Percentiles rank a stretch among this genome's conserved stretches.
phyloP scores from a whole-genome alignment of 108 stramenopile genomes.

The Cyclotella cryptica region DNA sequence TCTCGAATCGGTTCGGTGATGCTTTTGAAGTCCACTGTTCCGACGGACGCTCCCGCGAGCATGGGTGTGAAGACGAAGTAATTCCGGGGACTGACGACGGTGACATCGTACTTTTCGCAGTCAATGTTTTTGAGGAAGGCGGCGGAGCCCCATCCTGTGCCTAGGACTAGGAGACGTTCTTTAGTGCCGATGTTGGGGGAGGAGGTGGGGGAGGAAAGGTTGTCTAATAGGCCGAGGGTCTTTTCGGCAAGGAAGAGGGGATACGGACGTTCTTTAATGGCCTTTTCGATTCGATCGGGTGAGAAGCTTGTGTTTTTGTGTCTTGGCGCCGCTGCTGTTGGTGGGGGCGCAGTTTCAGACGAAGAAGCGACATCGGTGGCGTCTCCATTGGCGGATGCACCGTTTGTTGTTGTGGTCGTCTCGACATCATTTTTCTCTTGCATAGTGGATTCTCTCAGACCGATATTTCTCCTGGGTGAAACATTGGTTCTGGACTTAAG shows the following conservation, averaged over 20 bases:
- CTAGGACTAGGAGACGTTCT: slow-evolving; percentile 89
- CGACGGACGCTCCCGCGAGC: slow-evolving; percentile 94
- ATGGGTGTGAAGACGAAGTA: slow-evolving; percentile 97
- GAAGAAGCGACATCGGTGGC: no score
- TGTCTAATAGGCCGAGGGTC: slow-evolving; percentile 63
- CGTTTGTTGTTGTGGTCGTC: no score
- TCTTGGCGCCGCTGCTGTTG: background rate
- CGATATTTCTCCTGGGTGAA: no score
- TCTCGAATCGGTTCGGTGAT: slow-evolving; percentile 94
- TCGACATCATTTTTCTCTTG: no score
- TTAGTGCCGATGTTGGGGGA: slow-evolving; percentile 17
- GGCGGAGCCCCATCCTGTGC: slow-evolving; percentile 94
- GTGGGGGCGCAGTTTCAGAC: no score
- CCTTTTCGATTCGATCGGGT: slow-evolving; percentile 53
- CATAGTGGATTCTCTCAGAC: no score
- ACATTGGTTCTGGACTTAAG: no score
- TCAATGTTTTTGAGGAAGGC: slow-evolving; percentile 90
- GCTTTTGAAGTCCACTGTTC: slow-evolving; percentile 92
- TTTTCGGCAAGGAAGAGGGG: slow-evolving; percentile 89
- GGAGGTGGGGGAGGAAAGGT: background rate
- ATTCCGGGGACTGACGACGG: slow-evolving; percentile 90
- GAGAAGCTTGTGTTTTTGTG: background rate
- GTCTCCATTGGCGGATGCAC: no score
- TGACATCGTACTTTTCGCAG: slow-evolving; percentile 85
- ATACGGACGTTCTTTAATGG: slow-evolving; percentile 78